These are phyloP conservation scores for Tolypocladium guangdongense DNA, from an alignment of 2,329 filamentous ascomycete genomes.

Conservation along the genomic window DNA sequence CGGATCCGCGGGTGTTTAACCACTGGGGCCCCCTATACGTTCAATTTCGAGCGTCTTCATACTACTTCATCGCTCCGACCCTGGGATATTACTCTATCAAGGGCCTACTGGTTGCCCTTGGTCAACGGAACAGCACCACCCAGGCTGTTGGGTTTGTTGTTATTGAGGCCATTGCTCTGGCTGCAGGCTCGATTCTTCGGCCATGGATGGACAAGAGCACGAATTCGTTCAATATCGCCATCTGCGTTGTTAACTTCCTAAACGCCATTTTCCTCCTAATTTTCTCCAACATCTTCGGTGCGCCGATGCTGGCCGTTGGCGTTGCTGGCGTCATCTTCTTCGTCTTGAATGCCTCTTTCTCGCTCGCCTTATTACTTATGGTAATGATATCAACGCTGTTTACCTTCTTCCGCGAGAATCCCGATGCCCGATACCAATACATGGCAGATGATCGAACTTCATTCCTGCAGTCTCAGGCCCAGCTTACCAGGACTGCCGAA, in stretches of 20 bases:
- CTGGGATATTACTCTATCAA: slow-evolving; percentile 73
- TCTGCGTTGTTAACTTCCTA: slow-evolving; percentile 80
- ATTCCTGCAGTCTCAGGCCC: slow-evolving; percentile 92
- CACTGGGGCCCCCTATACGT: slow-evolving; percentile 98
- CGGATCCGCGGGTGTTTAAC: slow-evolving; percentile 82
- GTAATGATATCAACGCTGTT: slow-evolving; percentile 50
- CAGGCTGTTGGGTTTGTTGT: slow-evolving; percentile 77
- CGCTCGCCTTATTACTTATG: slow-evolving; percentile 71
- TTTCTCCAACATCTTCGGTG: slow-evolving; percentile 78
- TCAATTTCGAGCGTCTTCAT: slow-evolving; percentile 88
- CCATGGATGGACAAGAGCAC: slow-evolving; percentile 99
- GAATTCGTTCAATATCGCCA: slow-evolving; percentile 91
- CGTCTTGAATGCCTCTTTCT: slow-evolving; percentile 74
- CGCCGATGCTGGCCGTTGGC: slow-evolving; percentile 73
- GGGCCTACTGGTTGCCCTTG: slow-evolving; percentile 76
- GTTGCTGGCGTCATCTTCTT: slow-evolving; percentile 86
- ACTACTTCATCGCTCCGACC: slow-evolving; percentile 83
- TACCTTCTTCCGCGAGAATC: slow-evolving; percentile 83
- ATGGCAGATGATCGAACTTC: slow-evolving; percentile 94
- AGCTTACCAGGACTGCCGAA: slow-evolving; percentile 69
- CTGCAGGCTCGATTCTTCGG: slow-evolving; percentile 66
- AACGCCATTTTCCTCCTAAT: slow-evolving; percentile 83
- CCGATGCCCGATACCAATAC: slow-evolving; percentile 86
- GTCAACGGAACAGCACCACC: slow-evolving; percentile 56
- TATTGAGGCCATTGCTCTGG: slow-evolving; percentile 68